These are phyloP conservation scores for Botrytis tulipae DNA, from an alignment of 2,329 filamentous ascomycete genomes.

Conservation along the genomic window DNA sequence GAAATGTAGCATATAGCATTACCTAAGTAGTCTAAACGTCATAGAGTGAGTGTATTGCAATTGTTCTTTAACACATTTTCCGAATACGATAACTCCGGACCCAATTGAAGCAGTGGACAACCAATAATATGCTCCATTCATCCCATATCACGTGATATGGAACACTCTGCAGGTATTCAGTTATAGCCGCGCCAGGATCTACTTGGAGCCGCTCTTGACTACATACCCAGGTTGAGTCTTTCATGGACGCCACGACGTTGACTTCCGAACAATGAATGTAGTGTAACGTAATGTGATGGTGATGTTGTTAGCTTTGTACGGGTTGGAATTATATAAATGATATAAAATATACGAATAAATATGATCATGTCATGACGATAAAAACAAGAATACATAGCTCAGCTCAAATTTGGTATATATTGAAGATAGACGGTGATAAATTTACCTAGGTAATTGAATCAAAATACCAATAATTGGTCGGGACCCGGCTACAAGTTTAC, in stretches of 20 bases:
- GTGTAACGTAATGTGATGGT: neutral
- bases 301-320: neutral
- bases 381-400: neutral
- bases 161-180: neutral
- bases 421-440: neutral
- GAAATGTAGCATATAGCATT: neutral
- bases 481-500: constrained; percentile 1
- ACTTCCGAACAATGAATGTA: neutral
- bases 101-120: neutral
- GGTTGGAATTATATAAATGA: no score
- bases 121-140: neutral
- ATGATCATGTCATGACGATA: no score
- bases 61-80: neutral
- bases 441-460: neutral
- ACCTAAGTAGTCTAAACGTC: constrained; percentile 2
- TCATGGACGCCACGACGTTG: neutral
- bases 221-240: no score
- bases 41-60: neutral
- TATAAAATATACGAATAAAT: neutral
- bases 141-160: neutral
- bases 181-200: neutral
- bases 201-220: neutral
- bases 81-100: constrained; percentile 2
- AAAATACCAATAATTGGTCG: neutral
- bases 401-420: neutral